Evolutionary conservation across 768 basidiomycete species (phyloP).

Genomic region (Agrocybe pediades): DNA sequence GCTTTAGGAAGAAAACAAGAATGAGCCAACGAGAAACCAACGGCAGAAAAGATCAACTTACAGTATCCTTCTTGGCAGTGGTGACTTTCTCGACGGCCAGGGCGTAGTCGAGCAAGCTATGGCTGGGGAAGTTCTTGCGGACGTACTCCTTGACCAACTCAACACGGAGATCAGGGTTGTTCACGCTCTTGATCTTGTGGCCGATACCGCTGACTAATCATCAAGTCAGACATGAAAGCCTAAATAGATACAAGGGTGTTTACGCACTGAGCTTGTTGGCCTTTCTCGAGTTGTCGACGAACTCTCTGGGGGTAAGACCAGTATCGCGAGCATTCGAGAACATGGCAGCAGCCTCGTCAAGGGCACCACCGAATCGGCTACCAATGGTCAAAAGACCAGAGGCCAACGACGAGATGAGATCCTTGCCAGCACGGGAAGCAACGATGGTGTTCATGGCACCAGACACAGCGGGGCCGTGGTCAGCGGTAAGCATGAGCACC

Average conservation of each 20-base stretch:
- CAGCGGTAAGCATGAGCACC: constrained; percentile 98
- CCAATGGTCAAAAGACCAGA: constrained; percentile 98
- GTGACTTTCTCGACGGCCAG: constrained; percentile 98
- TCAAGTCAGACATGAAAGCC: background rate
- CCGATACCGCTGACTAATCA: constrained; percentile 89
- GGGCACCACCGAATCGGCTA: constrained; percentile 96
- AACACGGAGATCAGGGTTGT: constrained; percentile 92
- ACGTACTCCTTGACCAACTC: constrained; percentile 97
- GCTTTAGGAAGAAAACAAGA: constrained; percentile 35
- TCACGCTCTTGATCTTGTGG: constrained; percentile 99
- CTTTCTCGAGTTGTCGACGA: constrained; percentile 92
- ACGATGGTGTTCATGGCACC: constrained; percentile 99
- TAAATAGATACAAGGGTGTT: constrained; percentile 1
- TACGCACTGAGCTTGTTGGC: constrained; percentile 88
- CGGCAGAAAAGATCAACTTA: constrained; percentile 31
- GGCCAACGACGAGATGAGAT: constrained; percentile 93
- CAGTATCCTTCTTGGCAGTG: constrained; percentile 95
- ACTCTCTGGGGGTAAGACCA: constrained; percentile 96
- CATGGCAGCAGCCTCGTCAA: constrained; percentile 96
- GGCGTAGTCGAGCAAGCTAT: constrained; percentile 91
- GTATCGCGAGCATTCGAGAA: constrained; percentile 91
- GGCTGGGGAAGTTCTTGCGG: constrained; percentile 92
- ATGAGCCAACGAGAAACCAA: constrained; percentile 5
- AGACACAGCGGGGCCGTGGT: constrained; percentile 98
- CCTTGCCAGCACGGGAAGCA: constrained; percentile 98